Evolutionary conservation across 23 red algal species (phyloP).

Genomic region (Chondrus crispus): DNA sequence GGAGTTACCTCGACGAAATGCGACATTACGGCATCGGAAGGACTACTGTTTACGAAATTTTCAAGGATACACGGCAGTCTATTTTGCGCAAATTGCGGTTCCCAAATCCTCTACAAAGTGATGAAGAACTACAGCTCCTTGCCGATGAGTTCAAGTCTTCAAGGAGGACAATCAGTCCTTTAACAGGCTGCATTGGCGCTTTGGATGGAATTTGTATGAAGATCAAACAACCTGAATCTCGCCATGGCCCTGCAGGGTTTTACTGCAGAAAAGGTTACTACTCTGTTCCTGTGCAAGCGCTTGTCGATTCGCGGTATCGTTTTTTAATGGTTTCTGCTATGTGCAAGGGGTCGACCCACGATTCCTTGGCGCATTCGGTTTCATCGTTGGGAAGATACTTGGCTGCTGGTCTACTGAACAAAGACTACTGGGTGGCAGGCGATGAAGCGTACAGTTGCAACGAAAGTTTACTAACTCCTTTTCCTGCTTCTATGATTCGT

Average conservation of each 20-base stretch:
- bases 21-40: not conserved
- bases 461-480: too few relatives aligned
- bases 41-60: not conserved
- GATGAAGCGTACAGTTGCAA: too few relatives aligned
- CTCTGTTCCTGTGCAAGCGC: not conserved
- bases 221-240: not conserved
- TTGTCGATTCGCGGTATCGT: not conserved
- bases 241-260: not conserved
- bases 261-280: constrained; percentile 9
- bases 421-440: not conserved
- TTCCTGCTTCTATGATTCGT: too few relatives aligned
- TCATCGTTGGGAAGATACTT: not conserved
- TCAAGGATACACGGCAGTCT: not conserved
- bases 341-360: not conserved
- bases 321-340: not conserved
- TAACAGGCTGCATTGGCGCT: not conserved
- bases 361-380: not conserved
- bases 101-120: not conserved
- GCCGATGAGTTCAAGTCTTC: not conserved
- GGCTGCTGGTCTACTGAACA: not conserved
- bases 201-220: not conserved
- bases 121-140: not conserved
- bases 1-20: not conserved
- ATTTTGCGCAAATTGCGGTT: not conserved
- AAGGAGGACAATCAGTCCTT: not conserved